phyloP scores from a whole-genome alignment of 2,329 filamentous ascomycete species.

The Colletotrichum tropicicola region DNA sequence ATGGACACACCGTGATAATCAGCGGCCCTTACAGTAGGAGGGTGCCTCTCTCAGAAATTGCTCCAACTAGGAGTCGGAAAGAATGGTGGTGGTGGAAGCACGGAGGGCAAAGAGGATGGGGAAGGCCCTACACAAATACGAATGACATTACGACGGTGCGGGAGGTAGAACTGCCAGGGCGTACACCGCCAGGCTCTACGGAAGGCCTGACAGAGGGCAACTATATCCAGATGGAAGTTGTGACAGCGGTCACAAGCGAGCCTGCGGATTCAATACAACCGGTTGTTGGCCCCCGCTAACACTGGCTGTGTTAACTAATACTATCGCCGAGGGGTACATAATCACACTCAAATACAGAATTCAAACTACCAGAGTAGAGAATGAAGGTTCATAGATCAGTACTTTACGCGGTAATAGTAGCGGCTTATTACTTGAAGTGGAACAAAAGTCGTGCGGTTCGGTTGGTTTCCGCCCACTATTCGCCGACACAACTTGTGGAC shows the following conservation, averaged over 20 bases:
- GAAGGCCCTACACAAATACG: constrained; percentile 8
- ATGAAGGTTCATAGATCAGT: too few species aligned
- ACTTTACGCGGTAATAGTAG: too few species aligned
- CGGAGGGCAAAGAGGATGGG: constrained; percentile 12
- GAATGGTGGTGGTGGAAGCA: constrained; percentile 29
- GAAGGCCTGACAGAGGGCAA: neutral
- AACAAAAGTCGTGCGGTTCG: too few species aligned
- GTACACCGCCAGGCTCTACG: neutral
- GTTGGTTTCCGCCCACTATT: too few species aligned
- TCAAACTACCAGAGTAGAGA: too few species aligned
- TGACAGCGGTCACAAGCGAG: constrained; percentile 53
- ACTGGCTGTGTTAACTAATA: neutral
- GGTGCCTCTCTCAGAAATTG: neutral
- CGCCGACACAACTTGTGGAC: too few species aligned
- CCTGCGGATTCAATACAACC: neutral
- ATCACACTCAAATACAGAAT: neutral
- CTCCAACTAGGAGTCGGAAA: neutral
- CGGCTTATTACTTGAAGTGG: too few species aligned
- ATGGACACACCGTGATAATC: constrained; percentile 18
- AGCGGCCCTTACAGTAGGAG: constrained; percentile 12
- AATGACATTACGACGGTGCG: constrained; percentile 4
- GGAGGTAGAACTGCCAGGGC: neutral
- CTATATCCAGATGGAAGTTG: constrained; percentile 52
- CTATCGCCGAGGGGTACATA: neutral
- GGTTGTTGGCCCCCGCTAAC: too few species aligned